phyloP scores from a whole-genome alignment of 2,329 filamentous ascomycete genomes.

The Ophiognomonia clavigignenti-juglandacearum region DNA sequence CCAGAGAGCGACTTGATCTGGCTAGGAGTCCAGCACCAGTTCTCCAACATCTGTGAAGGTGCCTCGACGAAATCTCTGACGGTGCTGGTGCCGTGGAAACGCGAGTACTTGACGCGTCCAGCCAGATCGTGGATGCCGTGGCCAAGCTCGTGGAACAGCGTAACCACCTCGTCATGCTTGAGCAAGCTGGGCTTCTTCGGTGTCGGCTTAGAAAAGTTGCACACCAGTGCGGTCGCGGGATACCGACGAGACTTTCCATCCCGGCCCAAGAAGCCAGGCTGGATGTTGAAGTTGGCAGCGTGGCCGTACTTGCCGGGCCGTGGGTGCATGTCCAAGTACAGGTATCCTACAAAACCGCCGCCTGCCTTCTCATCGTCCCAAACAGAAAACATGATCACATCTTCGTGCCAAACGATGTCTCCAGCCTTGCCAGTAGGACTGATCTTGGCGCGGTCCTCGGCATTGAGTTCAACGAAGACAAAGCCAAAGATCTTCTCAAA shows the following conservation, averaged over 20 bases:
- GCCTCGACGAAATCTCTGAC: constrained; percentile 68
- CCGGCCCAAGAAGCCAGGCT: constrained; percentile 63
- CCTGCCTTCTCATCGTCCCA: constrained; percentile 74
- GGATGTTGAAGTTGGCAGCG: constrained; percentile 78
- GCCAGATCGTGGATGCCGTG: constrained; percentile 67
- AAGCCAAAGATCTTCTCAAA: constrained; percentile 81
- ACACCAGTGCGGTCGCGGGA: constrained; percentile 74
- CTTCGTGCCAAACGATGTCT: constrained; percentile 76
- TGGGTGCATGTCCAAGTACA: constrained; percentile 78
- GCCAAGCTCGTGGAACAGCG: constrained; percentile 73
- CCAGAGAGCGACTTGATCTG: constrained; percentile 63
- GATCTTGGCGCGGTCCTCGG: constrained; percentile 59
- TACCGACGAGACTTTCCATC: constrained; percentile 65
- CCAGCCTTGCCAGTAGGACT: constrained; percentile 63
- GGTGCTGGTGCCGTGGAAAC: constrained; percentile 64
- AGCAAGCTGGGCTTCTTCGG: constrained; percentile 71
- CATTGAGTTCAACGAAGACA: constrained; percentile 67
- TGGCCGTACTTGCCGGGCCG: constrained; percentile 80
- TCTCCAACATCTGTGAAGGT: constrained; percentile 69
- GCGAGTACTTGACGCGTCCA: constrained; percentile 56
- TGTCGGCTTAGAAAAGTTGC: constrained; percentile 81
- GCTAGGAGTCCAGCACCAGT: constrained; percentile 68
- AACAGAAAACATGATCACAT: constrained; percentile 77
- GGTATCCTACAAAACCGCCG: constrained; percentile 70
- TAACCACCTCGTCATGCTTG: constrained; percentile 79